Evolutionary conservation across 2,329 filamentous ascomycete species (phyloP).

Genomic region (Calonectria montana): DNA sequence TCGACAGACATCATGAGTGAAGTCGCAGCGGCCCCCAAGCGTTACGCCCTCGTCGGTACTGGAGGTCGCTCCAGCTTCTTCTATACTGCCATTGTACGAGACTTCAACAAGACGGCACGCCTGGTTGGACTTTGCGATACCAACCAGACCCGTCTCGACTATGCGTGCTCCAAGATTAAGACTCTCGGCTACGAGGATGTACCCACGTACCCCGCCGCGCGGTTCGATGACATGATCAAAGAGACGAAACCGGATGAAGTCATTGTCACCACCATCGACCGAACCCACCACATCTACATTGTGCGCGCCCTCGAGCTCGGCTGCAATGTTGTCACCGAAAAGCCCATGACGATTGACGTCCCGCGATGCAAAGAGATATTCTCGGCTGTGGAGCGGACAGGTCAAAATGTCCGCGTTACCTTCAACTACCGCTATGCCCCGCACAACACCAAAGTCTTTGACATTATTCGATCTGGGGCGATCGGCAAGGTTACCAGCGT

Average conservation of each 20-base stretch:
- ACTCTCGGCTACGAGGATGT: conserved; percentile 59
- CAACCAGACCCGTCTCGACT: conserved; percentile 69
- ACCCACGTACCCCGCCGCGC: conserved; percentile 63
- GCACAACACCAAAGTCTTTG: conserved; percentile 71
- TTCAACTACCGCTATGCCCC: conserved; percentile 76
- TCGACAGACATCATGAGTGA: background rate
- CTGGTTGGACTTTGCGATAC: conserved; percentile 70
- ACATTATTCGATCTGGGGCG: conserved; percentile 63
- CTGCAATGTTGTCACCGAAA: conserved; percentile 71
- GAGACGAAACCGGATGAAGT: conserved; percentile 70
- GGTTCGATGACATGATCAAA: conserved; percentile 69
- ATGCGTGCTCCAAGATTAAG: conserved; percentile 62
- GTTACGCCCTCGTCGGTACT: conserved; percentile 68
- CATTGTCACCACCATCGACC: conserved; percentile 72
- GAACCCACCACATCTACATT: conserved; percentile 71
- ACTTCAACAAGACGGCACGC: conserved; percentile 61
- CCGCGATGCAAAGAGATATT: conserved; percentile 64
- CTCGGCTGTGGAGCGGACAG: conserved; percentile 41
- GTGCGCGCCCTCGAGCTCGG: conserved; percentile 68
- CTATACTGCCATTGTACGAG: conserved; percentile 66
- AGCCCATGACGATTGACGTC: conserved; percentile 73
- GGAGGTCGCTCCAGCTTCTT: conserved; percentile 71
- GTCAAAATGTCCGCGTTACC: conserved; percentile 64
- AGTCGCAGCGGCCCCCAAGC: conserved; percentile 41
- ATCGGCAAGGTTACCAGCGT: conserved; percentile 68